phyloP scores from a whole-genome alignment of 495 filamentous ascomycete species.

The Penicillium manginii region DNA sequence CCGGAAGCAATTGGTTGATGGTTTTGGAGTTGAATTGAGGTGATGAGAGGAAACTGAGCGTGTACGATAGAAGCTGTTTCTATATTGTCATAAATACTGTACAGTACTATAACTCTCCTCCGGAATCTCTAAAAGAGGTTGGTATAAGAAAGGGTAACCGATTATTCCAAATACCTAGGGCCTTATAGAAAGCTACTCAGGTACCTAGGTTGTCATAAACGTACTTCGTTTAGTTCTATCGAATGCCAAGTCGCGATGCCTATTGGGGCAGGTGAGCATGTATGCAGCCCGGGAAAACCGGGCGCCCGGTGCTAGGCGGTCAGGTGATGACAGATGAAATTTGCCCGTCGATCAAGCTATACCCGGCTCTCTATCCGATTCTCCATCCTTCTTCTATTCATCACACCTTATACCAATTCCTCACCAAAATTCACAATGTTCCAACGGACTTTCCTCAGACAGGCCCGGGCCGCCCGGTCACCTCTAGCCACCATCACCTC shows the following conservation, averaged over 20 bases:
- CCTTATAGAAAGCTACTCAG: too few relatives aligned
- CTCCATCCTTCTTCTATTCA: constrained; percentile 14
- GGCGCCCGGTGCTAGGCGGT: constrained; percentile 29
- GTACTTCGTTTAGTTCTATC: too few relatives aligned
- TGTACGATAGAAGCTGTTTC: constrained; percentile 18
- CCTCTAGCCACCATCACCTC: constrained; percentile 36
- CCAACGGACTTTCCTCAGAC: constrained; percentile 49
- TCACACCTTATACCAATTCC: constrained; percentile 12
- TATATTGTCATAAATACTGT: constrained; percentile 21
- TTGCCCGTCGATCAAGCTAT: constrained; percentile 26
- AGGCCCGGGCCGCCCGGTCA: constrained; percentile 47
- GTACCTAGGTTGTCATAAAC: too few relatives aligned
- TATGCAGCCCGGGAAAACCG: constrained; percentile 19
- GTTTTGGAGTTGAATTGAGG: constrained; percentile 81
- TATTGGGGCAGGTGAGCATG: neutral
- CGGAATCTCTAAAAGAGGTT: neutral
- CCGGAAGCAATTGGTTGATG: constrained; percentile 59
- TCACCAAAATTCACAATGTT: constrained; percentile 40
- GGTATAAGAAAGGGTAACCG: too few relatives aligned
- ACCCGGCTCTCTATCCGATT: constrained; percentile 5
- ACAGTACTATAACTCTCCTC: constrained; percentile 14
- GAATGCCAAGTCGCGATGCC: too few relatives aligned
- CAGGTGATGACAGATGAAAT: constrained; percentile 33
- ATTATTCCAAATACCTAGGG: too few relatives aligned
- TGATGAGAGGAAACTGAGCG: constrained; percentile 34